Evolutionary conservation across 805 yeast genomes (phyloP).

Genomic region (Sugiyamaella smithiae): DNA sequence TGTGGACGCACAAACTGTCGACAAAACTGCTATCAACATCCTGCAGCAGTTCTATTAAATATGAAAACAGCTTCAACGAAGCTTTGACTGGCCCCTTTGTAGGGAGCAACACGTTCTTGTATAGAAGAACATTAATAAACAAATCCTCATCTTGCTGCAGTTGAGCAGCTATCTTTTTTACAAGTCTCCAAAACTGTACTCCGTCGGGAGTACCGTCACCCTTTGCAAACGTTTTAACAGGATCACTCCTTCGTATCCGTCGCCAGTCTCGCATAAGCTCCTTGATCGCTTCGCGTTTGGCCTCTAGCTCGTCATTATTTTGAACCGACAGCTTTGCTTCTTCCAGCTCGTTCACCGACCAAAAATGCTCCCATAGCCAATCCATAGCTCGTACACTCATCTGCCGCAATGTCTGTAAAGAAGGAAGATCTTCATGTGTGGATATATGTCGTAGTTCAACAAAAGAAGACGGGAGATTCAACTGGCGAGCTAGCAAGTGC

Average conservation of each 20-base stretch:
- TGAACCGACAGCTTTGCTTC: conserved; percentile 14
- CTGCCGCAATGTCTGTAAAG: conserved; percentile 62
- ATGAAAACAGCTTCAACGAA: neutral
- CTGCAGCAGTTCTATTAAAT: neutral
- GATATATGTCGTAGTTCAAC: conserved; percentile 89
- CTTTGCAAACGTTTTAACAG: conserved; percentile 38
- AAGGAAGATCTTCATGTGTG: conserved; percentile 84
- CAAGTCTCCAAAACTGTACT: conserved; percentile 42
- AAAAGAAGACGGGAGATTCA: conserved; percentile 72
- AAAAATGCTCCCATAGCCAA: conserved; percentile 75
- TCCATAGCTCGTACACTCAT: conserved; percentile 57
- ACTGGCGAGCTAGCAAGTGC: conserved; percentile 63
- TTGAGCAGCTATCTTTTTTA: conserved; percentile 29
- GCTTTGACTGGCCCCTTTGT: conserved; percentile 1
- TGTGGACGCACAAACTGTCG: conserved; percentile 20
- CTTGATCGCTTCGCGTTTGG: conserved; percentile 25
- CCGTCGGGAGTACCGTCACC: conserved; percentile 47
- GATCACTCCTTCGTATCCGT: conserved; percentile 47
- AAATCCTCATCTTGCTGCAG: conserved; percentile 21
- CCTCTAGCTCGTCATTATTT: conserved; percentile 9
- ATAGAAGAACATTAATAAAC: conserved; percentile 31
- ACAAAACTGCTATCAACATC: neutral
- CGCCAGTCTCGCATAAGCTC: conserved; percentile 47
- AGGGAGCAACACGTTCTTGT: conserved; percentile 37
- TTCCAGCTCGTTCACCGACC: conserved; percentile 43